phyloP scores from a whole-genome alignment of 1,139 yeast species.

The Zygosaccharomyces sapae region DNA sequence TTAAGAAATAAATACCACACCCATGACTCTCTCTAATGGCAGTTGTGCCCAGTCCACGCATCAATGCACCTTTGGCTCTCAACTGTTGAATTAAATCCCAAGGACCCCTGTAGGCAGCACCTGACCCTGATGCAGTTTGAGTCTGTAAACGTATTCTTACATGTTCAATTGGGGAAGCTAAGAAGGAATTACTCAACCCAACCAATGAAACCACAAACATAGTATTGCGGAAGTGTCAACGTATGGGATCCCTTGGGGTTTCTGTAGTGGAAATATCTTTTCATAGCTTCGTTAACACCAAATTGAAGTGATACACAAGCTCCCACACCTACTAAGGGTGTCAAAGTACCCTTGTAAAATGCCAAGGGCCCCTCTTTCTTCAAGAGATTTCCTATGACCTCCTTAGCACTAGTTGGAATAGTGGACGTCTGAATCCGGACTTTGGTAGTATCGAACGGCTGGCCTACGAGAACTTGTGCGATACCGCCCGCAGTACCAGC shows the following conservation, averaged over 20 bases:
- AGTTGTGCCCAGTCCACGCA: constrained; percentile 78
- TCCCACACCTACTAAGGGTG: constrained; percentile 89
- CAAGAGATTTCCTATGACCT: constrained; percentile 65
- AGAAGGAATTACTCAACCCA: constrained; percentile 79
- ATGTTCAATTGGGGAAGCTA: constrained; percentile 91
- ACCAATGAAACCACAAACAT: constrained; percentile 78
- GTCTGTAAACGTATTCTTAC: constrained; percentile 88
- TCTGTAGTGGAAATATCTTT: constrained; percentile 45
- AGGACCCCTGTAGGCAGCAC: constrained; percentile 54
- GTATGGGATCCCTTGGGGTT: constrained; percentile 32
- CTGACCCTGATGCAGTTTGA: constrained; percentile 46
- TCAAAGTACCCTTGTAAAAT: constrained; percentile 83
- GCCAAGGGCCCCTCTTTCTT: constrained; percentile 74
- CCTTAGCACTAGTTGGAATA: constrained; percentile 61
- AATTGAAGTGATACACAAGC: constrained; percentile 85
- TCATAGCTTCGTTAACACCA: constrained; percentile 92
- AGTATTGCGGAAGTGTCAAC: constrained; percentile 55
- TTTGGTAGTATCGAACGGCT: constrained; percentile 92
- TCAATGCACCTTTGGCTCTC: constrained; percentile 59
- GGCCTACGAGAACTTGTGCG: constrained; percentile 89
- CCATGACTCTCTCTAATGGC: constrained; percentile 81
- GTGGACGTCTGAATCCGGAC: constrained; percentile 85
- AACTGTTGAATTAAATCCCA: constrained; percentile 67
- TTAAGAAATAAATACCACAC: constrained; percentile 80
- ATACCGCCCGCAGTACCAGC: constrained; percentile 94